These are phyloP conservation scores for Diaporthe amygdali DNA, from an alignment of 2,329 filamentous ascomycete genomes.

Conservation along the genomic window DNA sequence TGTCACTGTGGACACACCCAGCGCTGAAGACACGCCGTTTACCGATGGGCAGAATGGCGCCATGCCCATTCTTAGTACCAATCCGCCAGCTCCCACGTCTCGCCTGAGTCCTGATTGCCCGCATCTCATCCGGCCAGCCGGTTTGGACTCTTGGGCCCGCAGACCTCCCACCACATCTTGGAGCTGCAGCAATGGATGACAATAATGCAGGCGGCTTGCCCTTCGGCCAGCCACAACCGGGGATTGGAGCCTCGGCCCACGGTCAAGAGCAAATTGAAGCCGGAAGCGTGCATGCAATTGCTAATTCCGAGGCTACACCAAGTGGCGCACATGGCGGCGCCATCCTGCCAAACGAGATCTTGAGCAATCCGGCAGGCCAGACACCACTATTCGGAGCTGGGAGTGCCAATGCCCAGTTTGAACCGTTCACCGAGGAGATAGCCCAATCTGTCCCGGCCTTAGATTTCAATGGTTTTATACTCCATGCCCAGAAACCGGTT, in stretches of 20 bases:
- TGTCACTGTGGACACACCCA: neutral
- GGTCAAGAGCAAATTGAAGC: neutral
- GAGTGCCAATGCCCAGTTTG: neutral
- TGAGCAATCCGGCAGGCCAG: neutral
- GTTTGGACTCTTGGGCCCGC: neutral
- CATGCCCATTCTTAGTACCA: neutral
- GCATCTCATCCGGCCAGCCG: neutral
- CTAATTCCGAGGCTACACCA: neutral
- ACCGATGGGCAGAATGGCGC: neutral
- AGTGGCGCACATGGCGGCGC: neutral
- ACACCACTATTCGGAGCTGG: neutral
- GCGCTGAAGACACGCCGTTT: neutral
- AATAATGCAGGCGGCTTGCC: neutral
- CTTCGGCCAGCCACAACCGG: neutral
- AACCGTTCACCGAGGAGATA: neutral
- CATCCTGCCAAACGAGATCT: neutral
- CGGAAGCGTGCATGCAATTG: neutral
- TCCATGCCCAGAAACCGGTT: slow-evolving; percentile 17
- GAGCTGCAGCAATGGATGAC: neutral
- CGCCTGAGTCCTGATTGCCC: neutral
- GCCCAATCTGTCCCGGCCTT: neutral
- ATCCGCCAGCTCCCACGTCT: neutral
- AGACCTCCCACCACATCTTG: neutral
- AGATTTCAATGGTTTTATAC: slow-evolving; percentile 18
- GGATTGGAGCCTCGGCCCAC: neutral